Base-by-base conservation (phyloP, 208 protist species). In the Trypanosoma rangeli region DNA sequence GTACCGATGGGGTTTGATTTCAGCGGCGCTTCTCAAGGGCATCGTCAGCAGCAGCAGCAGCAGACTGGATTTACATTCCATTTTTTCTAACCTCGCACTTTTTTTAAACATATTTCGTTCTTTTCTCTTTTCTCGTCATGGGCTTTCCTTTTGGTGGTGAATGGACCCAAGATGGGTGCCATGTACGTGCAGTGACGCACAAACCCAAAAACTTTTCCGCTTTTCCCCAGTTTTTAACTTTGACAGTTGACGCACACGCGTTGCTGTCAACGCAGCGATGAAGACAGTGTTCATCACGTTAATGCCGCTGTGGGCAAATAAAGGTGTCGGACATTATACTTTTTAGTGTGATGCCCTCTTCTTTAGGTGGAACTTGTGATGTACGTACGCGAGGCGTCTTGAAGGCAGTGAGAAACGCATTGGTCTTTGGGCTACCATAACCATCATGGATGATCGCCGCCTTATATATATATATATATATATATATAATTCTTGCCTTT, bases 31-130 rank as follows among this genome's bases (percentile, higher is more conserved):
- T 68, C 67, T 35, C 56, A 58, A 22, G 28, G 44, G 24, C 42
- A 52, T 55, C 61, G 64, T 63, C 44, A 67, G 24, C 59, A 29
- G 55, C 15, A 29, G 55, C 15, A 26, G 5, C 49, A 53, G 49
- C 49, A 53, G 49, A 53, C 3, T 15, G 74, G 76, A 37, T 76
- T 73, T 55, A 49, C 63, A 28, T 78, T 74, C 20, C 73, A 73
- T n/a, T 74, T 72, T 42, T 66, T 68, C 8, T 74, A 61, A 24
- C 49, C 52, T 24, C 59, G 42, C 10, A 20, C 46, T 50, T 50
- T 50, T 50, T 50, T 53, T 28, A 8, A 46, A 46, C 15, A 46
- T 46, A 46, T 28, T 5, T 53, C 18, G 3, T 52, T 37, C 3
- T 33, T 52, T 52, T 64, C 5, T 64, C 33, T 64, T 50, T 22